Base-by-base conservation (phyloP, 345 rosid genomes). In the Limnanthes douglasii region DNA sequence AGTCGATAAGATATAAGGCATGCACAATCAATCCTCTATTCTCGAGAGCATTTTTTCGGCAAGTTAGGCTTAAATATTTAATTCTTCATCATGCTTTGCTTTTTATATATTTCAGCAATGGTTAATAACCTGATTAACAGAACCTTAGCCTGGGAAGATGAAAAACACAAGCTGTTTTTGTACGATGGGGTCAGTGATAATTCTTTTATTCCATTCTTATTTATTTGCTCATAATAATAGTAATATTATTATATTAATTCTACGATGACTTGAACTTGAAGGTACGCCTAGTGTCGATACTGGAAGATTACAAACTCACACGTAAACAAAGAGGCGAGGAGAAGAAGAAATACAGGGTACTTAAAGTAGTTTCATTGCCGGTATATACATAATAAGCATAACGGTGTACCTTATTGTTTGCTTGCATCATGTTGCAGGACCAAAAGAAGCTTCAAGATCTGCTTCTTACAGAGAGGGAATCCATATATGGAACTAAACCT, bases 361-460 rank as follows among this genome's bases (percentile, higher is more conserved):
- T n/a, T n/a, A n/a, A n/a, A n/a, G n/a, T n/a, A n/a, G n/a, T n/a
- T n/a, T n/a, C n/a, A n/a, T n/a, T n/a, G n/a, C n/a, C n/a, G n/a
- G n/a, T n/a, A n/a, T n/a, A n/a, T n/a, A n/a, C n/a, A n/a, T n/a
- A n/a, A n/a, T n/a, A n/a, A n/a, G n/a, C n/a, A n/a, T n/a, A n/a
- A n/a, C n/a, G n/a, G n/a, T n/a, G n/a, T n/a, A n/a, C n/a, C n/a
- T n/a, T n/a, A n/a, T n/a, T n/a, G n/a, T n/a, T n/a, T n/a, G n/a
- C n/a, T n/a, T 31, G 8, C 10, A 15, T 16, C 12, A n/a, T 36
- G 69, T 43, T 20, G 31, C 61, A 90, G 95, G 94, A 84, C 64
- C 94, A 90, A 52, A 90, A 90, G 81, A 90, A 90, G 71, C 65
- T 79, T 38, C 98, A 79, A 48, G 98, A 90, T 77, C 70, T 79